phyloP scores from a whole-genome alignment of 1,284 basidiomycete species.

The Amylostereum chailletii region DNA sequence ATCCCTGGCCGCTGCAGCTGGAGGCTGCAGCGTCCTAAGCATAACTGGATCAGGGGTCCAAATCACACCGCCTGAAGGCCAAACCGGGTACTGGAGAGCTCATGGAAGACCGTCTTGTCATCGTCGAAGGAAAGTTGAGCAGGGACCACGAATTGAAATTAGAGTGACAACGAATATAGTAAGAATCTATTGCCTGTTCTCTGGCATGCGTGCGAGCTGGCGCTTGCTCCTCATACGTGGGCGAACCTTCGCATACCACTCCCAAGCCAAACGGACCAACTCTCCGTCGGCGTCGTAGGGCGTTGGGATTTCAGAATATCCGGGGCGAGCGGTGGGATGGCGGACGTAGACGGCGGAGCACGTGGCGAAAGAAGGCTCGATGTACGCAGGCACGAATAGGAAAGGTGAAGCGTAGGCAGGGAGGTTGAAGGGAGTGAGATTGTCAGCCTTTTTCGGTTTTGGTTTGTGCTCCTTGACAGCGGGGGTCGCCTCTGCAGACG shows the following conservation, averaged over 20 bases:
- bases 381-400: slow-evolving; percentile 93
- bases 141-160: background rate
- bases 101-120: too few species aligned
- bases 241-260: slow-evolving; percentile 77
- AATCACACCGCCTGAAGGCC: too few species aligned
- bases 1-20: too few species aligned
- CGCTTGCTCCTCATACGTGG: slow-evolving; percentile 65
- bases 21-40: too few species aligned
- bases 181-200: slow-evolving; percentile 34
- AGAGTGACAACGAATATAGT: background rate
- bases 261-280: slow-evolving; percentile 81
- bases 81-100: too few species aligned
- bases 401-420: slow-evolving; percentile 86
- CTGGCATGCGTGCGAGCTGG: slow-evolving; percentile 62
- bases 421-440: slow-evolving; percentile 61
- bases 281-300: slow-evolving; percentile 93
- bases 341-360: slow-evolving; percentile 94
- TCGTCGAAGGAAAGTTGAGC: too few species aligned
- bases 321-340: slow-evolving; percentile 89
- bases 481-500: too few species aligned
- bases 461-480: too few species aligned
- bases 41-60: too few species aligned
- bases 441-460: too few species aligned
- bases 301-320: slow-evolving; percentile 88
- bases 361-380: slow-evolving; percentile 85